Percentiles rank a stretch among this genome's conserved stretches.
phyloP scores from a whole-genome alignment of 176 grass and related monocot species.

The Eremochloa ophiuroides region DNA sequence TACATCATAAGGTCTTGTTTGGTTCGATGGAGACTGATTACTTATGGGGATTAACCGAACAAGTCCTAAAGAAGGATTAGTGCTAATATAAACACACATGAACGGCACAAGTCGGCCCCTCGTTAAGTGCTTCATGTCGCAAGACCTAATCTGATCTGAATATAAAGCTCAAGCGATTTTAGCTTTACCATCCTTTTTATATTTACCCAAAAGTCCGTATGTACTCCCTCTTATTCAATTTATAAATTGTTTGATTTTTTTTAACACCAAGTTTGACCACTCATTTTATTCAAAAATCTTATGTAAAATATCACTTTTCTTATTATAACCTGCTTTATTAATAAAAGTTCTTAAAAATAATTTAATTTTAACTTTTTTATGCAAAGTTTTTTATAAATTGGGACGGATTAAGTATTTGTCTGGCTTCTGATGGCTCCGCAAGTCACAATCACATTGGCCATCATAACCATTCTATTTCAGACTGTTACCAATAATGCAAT shows the following conservation, averaged over 20 bases:
- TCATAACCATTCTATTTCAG: not conserved
- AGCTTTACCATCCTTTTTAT: too few relatives aligned
- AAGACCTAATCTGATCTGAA: not conserved
- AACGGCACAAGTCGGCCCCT: not conserved
- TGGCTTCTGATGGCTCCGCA: not conserved
- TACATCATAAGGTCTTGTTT: not conserved
- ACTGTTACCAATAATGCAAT: not conserved
- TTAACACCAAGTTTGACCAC: too few relatives aligned
- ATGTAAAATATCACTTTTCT: too few relatives aligned
- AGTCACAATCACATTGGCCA: not conserved
- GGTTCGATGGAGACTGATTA: not conserved
- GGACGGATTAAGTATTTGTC: too few relatives aligned
- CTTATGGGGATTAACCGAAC: not conserved
- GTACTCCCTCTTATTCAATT: too few relatives aligned
- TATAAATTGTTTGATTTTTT: too few relatives aligned
- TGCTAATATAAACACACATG: not conserved
- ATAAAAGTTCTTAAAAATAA: too few relatives aligned
- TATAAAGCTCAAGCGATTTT: not conserved
- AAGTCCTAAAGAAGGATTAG: not conserved
- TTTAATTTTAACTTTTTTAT: too few relatives aligned
- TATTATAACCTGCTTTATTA: too few relatives aligned
- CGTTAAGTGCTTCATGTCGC: not conserved
- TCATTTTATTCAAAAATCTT: too few relatives aligned
- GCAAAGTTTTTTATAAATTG: too few relatives aligned
- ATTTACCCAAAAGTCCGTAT: too few relatives aligned